Evolutionary conservation across 345 rosid species (phyloP), one percentile per base, ranked within the genome.

Genomic region (Mangifera indica): DNA sequence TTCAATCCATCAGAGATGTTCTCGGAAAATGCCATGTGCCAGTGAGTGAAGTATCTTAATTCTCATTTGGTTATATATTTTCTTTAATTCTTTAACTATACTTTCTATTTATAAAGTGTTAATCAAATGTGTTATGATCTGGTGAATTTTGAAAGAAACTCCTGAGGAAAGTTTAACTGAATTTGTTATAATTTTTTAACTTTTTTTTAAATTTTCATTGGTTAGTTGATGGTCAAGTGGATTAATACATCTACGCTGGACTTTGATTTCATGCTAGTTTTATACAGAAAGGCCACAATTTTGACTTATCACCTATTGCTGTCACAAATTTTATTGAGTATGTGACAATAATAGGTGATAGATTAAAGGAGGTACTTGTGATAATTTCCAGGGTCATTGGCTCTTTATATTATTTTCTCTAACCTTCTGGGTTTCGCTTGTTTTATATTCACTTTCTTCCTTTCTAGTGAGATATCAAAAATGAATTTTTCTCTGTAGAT

Each of bases 11-110:
- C 51, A 66, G 60, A 37, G 86, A 92, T 78, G 85, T 92, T 82
- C 92, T 92, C 8, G 74, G 62, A 42, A 84, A 88, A 68, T 92
- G 97, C 93, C 86, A 89, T 84, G 89, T 92, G 72, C 97, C 97
- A 56, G 98, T 91, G 74, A 69, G 90, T 85, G 76, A 77, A 75
- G 76, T 55, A 65, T 73, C 26, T 64, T 63, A 54, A 4, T 61
- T 20, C n/a, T 57, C 66, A 29, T 32, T 68, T 11, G 3, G 32
- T 46, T 69, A 24, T n/a, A n/a, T n/a, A 21, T 22, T 45, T 24
- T 12, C 48, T 66, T 15, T 37, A 46, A 20, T 20, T 26, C 32
- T 49, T 18, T 32, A 26, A 17, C 3, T 8, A 15, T 32, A 24
- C 34, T 25, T 59, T 57, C 22, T 18, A 12, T 61, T 1, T 61